Evolutionary conservation across 768 basidiomycete genomes (phyloP), one percentile per base, ranked within the genome.

Genomic region (Chalciporus pseudorubinellus): DNA sequence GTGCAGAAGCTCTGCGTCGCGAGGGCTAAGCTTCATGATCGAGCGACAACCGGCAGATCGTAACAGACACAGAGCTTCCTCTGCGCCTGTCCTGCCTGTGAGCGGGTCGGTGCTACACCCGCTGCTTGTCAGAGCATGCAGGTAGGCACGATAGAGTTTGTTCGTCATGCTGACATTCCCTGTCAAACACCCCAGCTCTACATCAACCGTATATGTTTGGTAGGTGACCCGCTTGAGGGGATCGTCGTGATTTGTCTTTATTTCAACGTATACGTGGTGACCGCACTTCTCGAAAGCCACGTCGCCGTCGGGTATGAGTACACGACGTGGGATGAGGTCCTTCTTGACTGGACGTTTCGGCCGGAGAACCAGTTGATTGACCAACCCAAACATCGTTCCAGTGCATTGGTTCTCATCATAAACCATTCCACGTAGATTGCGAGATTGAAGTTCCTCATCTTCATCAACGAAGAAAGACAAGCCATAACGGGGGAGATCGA

Each of bases 121-220:
- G 44, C 70, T 67, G 38, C 71, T 70, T 0, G 70, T 76, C 18
- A 75, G 49, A n/a, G 73, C 72, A 47, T 79, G 77, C 12, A 79
- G 65, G 43, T 75, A 74, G 4, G 68, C 62, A 49, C 61, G 67
- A 56, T 65, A 75, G 14, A 76, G 61, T 31, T 56, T 51, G 44
- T 61, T 60, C 5, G 44, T 54, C 31, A 72, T 46, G 21, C 52
- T 62, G 3, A 42, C 48, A 44, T 61, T 58, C 7, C 63, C 59
- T 9, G 22, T 43, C 9, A 71, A 52, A 21, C 60, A 53, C n/a
- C 68, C 57, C 6, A 69, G 58, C 22, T 59, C 48, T 2, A 24
- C 48, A 33, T 72, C 63, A 26, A 72, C 39, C 6, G 33, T 40
- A 34, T 68, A 72, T 21, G 57, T 61, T 21, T 62, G 51, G 46